A percentile compares a stretch with the other conserved stretches of the same genome.
phyloP scores from a whole-genome alignment of 768 basidiomycete genomes.

The Leccinum uliginosum region DNA sequence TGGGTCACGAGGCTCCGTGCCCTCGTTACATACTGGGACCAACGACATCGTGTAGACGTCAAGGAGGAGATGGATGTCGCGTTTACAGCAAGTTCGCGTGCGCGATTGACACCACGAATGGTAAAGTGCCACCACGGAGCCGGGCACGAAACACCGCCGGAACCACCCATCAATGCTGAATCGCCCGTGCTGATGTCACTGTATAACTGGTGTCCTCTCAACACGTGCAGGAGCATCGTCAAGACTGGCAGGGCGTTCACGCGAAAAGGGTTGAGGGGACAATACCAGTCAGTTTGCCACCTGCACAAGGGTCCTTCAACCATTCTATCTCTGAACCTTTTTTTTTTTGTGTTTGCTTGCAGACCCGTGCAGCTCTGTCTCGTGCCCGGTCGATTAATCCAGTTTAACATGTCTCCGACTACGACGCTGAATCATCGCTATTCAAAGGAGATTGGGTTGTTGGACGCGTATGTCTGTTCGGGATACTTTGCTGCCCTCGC shows the following conservation, averaged over 20 bases:
- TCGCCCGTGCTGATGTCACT: conserved; percentile 57
- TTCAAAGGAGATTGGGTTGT: conserved; percentile 52
- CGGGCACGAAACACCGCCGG: conserved; percentile 43
- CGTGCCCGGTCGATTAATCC: conserved; percentile 67
- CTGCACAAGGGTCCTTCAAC: neutral
- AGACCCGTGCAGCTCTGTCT: conserved; percentile 74
- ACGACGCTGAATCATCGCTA: conserved; percentile 55
- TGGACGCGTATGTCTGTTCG: conserved; percentile 82
- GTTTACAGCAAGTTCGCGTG: conserved; percentile 45
- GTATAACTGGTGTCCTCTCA: conserved; percentile 86
- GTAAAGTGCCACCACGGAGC: conserved; percentile 27
- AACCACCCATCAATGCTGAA: conserved; percentile 49
- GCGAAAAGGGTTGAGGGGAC: conserved; percentile 64
- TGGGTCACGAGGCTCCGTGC: conserved; percentile 79
- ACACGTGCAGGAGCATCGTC: conserved; percentile 71
- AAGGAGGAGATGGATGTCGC: conserved; percentile 77
- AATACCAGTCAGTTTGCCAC: conserved; percentile 62
- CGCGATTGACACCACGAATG: conserved; percentile 56
- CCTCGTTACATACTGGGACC: conserved; percentile 75
- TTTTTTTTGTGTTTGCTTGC: neutral
- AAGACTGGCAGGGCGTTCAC: conserved; percentile 72
- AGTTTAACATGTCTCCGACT: conserved; percentile 60
- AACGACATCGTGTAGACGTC: conserved; percentile 71
- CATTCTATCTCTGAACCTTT: neutral
- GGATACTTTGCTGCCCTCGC: conserved; percentile 74